A percentile compares a stretch with the other conserved stretches of the same genome.
phyloP scores from a whole-genome alignment of 495 filamentous ascomycete species.

The Hypoxylon trugodes region DNA sequence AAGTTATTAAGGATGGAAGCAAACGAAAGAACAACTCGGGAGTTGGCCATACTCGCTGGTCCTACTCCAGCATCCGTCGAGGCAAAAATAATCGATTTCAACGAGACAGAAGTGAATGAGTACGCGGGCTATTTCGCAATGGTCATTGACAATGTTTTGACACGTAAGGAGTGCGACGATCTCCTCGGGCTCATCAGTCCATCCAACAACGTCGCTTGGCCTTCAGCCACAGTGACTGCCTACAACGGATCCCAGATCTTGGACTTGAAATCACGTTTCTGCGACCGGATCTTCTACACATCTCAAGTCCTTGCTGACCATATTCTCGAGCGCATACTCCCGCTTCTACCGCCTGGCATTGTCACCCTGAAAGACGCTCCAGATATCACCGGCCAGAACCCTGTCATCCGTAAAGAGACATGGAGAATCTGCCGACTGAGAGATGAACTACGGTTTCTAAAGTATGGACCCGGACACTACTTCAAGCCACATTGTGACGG shows the following conservation, averaged over 20 bases:
- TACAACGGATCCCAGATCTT: slow-evolving; percentile 8
- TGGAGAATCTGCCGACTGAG: slow-evolving; percentile 70
- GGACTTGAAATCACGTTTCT: slow-evolving; percentile 4
- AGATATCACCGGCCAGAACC: slow-evolving; percentile 19
- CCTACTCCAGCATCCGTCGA: background rate
- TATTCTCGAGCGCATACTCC: slow-evolving; percentile 17
- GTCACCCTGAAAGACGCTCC: slow-evolving; percentile 19
- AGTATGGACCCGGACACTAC: slow-evolving; percentile 77
- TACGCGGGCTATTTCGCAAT: slow-evolving; percentile 15
- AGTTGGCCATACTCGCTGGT: background rate
- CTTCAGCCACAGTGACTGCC: slow-evolving; percentile 1
- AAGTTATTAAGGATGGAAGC: background rate
- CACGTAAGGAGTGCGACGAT: background rate
- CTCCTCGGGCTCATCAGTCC: slow-evolving; percentile 3
- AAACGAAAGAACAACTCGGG: background rate
- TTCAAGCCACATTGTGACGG: slow-evolving; percentile 81
- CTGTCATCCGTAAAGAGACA: slow-evolving; percentile 45
- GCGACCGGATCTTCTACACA: slow-evolving; percentile 15
- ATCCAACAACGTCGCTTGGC: background rate
- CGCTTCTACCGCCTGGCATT: slow-evolving; percentile 11
- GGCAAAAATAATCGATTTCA: slow-evolving; percentile 11
- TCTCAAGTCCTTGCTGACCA: slow-evolving; percentile 6
- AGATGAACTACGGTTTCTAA: slow-evolving; percentile 80
- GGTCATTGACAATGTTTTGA: slow-evolving; percentile 9
- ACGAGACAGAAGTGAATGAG: slow-evolving; percentile 1